These are phyloP conservation scores for Trypanosomatidae sp. DNA, from an alignment of 208 protist genomes.

Conservation along the genomic window DNA sequence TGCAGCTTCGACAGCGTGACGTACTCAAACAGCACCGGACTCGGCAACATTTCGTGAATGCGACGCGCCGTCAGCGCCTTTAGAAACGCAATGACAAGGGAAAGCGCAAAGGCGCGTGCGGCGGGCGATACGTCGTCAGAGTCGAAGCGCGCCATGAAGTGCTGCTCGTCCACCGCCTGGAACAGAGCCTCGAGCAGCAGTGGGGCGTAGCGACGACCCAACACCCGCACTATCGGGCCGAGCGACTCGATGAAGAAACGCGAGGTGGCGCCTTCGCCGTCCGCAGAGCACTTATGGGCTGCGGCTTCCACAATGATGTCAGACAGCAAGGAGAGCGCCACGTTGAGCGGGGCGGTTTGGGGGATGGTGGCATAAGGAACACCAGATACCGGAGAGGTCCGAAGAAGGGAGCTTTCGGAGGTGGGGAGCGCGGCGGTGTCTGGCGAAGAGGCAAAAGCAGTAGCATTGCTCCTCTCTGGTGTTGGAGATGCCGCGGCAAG, in stretches of 20 bases:
- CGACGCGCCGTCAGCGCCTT: constrained; percentile 62
- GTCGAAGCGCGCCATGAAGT: constrained; percentile 43
- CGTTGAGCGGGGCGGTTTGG: constrained; percentile 31
- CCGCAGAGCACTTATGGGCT: constrained; percentile 35
- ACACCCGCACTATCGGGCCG: constrained; percentile 29
- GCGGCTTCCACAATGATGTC: constrained; percentile 66
- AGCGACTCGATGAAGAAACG: constrained; percentile 59
- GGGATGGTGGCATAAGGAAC: constrained; percentile 8
- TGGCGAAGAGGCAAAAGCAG: too few species aligned
- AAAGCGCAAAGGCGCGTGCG: constrained; percentile 11
- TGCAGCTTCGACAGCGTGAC: constrained; percentile 64
- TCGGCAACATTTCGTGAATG: constrained; percentile 36
- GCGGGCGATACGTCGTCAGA: constrained; percentile 15
- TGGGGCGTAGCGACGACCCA: constrained; percentile 42
- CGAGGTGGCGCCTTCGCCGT: constrained; percentile 71
- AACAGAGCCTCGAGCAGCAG: constrained; percentile 57
- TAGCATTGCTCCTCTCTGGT: too few species aligned
- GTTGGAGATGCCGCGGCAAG: too few species aligned
- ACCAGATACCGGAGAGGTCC: too few species aligned
- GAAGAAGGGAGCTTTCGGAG: not conserved
- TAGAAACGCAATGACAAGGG: constrained; percentile 64
- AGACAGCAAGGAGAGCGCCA: constrained; percentile 57
- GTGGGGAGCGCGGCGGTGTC: too few species aligned
- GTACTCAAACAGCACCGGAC: constrained; percentile 60
- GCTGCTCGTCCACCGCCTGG: constrained; percentile 61